Evolutionary conservation across 768 basidiomycete species (phyloP), one percentile per base, ranked within the genome.

Genomic region (Boletellus ananas): DNA sequence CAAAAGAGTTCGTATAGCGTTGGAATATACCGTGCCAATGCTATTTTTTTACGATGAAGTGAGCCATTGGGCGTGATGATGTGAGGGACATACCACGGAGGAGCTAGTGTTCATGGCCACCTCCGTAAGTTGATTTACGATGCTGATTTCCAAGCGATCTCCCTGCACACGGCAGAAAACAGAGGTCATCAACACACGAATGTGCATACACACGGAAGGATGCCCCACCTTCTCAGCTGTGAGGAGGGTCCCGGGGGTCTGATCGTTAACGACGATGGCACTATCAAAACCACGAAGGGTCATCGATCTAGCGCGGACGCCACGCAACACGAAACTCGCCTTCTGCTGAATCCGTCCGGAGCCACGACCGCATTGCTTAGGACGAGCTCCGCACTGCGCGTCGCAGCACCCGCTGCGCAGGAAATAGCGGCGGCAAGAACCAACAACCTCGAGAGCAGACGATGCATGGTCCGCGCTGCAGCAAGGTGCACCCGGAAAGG

Each of bases 1-100:
- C 79, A 42, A 74, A 76, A 31, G 72, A 66, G 4, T 72, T 73
- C 13, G 70, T 65, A 11, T 64, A 62, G 16, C 66, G 50, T 54
- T 79, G 77, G 50, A 72, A 74, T 8, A 79, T 31, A 8, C 78
- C 78, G 49, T 79, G 78, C 78, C 78, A 79, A 45, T 74, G 73
- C 58, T 25, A 6, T 64, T 44, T 33, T 29, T 29, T 29, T 11
- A 29, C 10, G n/a, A n/a, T 11, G 29, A 29, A 11, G 11, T 11
- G 11, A 29, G 3, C 29, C 8, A 10, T 29, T 29, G 29, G 14
- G 10, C 21, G 25, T 6, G 6, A 16, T 38, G 7, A 39, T 31
- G 17, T 12, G 40, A n/a, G 20, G 11, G 34, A 40, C 70, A 39
- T 61, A 75, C 74, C 43, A 76, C 62, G 9, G 73, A 73, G 6